Base-by-base conservation (phyloP, 2,329 filamentous ascomycete species). In the Cytospora piceicola region DNA sequence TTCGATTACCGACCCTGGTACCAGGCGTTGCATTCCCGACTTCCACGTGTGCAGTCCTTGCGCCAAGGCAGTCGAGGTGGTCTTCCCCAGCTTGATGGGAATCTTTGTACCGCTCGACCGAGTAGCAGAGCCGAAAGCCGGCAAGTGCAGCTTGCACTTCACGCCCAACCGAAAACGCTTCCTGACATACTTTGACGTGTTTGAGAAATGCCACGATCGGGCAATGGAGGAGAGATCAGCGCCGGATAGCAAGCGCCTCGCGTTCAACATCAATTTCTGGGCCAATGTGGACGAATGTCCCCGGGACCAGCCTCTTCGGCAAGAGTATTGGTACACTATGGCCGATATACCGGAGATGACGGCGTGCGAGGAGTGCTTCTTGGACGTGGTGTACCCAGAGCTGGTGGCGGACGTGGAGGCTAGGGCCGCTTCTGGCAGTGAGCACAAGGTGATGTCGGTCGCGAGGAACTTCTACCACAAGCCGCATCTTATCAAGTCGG, bases 311-410 rank as follows among this genome's bases (percentile, higher is more conserved):
- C 81, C 87, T 5, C 77, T 90, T 2, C 76, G 81, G n/a, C 83
- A 87, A 63, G 84, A 82, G 15, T 80, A 83, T 49, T 97, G 94
- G 94, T 89, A 96, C 75, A 88, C 85, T 63, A 92, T 96, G 75
- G 87, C 90, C 0, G 82, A 85, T 17, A 79, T 96, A 0, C 91
- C 90, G 0, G 86, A 93, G 57, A 87, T 97, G 72, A 93, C 90
- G 0, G 89, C 96, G 4, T 98, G 94, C 76, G 88, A 91, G 69
- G 92, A 94, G 76, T 98, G 94, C 76, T 97, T 91, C 74, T 86
- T 92, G 20, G 88, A 92, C 27, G 85, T 92, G 0, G 86, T 97
- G n/a, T 87, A 85, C 76, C 93, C 93, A 0, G 80, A 87, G 59
- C 77, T 89, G 1, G 80, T 83, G 34, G 79, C 82, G 4, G 77